Evolutionary conservation across 768 basidiomycete genomes (phyloP).

Genomic region (Amanita exitialis): DNA sequence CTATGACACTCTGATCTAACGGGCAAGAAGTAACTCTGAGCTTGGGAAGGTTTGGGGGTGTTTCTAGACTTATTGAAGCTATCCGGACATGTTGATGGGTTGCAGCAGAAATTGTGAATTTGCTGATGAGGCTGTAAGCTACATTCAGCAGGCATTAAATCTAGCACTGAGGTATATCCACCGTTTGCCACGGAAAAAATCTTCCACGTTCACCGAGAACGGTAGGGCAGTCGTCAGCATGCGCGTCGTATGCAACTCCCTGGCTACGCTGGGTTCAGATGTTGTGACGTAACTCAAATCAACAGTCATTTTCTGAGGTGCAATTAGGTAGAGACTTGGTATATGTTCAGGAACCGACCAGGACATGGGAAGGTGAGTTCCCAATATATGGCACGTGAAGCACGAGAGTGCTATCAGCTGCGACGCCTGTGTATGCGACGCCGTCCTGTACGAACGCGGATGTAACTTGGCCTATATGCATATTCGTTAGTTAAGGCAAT

Average conservation of each 20-base stretch:
- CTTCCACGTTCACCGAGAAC: slow-evolving; percentile 89
- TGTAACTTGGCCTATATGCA: slow-evolving; percentile 9
- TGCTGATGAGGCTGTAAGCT: slow-evolving; percentile 65
- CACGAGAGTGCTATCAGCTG: slow-evolving; percentile 32
- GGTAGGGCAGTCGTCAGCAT: slow-evolving; percentile 65
- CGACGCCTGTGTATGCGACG: slow-evolving; percentile 38
- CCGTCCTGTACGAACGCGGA: slow-evolving; percentile 31
- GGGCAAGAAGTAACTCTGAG: slow-evolving; percentile 27
- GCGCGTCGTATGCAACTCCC: slow-evolving; percentile 45
- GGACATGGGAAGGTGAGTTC: slow-evolving; percentile 44
- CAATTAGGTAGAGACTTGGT: neutral
- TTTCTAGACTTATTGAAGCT: slow-evolving; percentile 43
- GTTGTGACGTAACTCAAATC: slow-evolving; percentile 60
- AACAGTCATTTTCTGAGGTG: slow-evolving; percentile 53
- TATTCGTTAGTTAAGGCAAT: slow-evolving; percentile 1
- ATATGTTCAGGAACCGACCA: slow-evolving; percentile 33
- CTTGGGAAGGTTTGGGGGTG: slow-evolving; percentile 30
- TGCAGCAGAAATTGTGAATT: slow-evolving; percentile 82
- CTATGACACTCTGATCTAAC: slow-evolving; percentile 36
- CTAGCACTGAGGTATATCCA: slow-evolving; percentile 18
- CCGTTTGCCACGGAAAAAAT: slow-evolving; percentile 88
- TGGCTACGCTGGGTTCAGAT: slow-evolving; percentile 37
- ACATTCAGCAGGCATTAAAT: neutral
- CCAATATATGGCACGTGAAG: slow-evolving; percentile 60
- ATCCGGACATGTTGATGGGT: slow-evolving; percentile 75